Evolutionary conservation across 257 asterid species (phyloP), one percentile per base, ranked within the genome.

Genomic region (Asclepias syriaca): DNA sequence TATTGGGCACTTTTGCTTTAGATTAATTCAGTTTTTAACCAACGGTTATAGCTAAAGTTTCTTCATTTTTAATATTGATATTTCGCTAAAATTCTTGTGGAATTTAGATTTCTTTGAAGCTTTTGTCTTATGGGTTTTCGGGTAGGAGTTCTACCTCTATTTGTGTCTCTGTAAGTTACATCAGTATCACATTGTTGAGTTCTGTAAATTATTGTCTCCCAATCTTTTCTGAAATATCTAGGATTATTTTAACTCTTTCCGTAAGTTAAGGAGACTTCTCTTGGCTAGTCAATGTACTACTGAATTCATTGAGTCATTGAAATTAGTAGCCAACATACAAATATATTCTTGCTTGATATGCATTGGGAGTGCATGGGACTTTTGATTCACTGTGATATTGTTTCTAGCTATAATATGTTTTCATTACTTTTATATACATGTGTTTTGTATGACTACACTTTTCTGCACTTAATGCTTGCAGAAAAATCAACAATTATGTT

Each of bases 121-220:
- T 45, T 22, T 59, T 6, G 21, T 60, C 39, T 48, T 59, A 58
- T 43, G 51, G 59, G 68, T 5, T 70, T 40, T 29, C 19, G 72
- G 14, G 55, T 0, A 39, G 66, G 40, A 56, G n/a, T 16, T 37
- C 11, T 19, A 15, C 18, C 65, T 8, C 14, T 57, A 16, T 37
- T 14, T 39, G 2, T 56, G 2, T 56, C 27, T 57, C 10, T 57
- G 49, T 39, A 16, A 18, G 50, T 5, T 64, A 18, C 40, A 29
- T 34, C n/a, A 64, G 50, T 64, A 37, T 64, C 68, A 64, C 68
- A 37, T 64, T 64, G 49, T 64, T 8, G 50, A 37, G 68, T 37
- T 8, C 0, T 59, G 40, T 13, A 19, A 59, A 59, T 59, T 18
- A 59, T 29, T 12, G 19, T 59, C 22, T 69, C 12, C 24, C 24